Percentiles rank a stretch among this genome's conserved stretches.
Conservation (phyloP, 768 basidiomycete species). For the Tulasnella sp. region DNA sequence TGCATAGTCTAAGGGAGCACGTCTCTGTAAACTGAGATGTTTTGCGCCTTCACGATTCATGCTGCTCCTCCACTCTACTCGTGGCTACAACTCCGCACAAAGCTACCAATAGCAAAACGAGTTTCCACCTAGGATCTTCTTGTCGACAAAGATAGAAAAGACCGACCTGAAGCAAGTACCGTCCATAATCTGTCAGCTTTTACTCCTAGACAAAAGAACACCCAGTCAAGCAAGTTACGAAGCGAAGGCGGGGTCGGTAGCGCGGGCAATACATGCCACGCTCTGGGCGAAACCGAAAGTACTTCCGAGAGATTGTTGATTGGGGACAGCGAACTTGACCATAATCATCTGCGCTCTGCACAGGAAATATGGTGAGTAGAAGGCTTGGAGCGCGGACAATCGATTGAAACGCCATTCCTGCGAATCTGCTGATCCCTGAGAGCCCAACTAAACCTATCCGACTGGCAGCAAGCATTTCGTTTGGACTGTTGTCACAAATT, state of each 20-base stretch:
- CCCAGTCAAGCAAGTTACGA: neutral
- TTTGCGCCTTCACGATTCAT: neutral
- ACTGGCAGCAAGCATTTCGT: slow-evolving; percentile 6
- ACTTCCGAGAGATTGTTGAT: slow-evolving; percentile 34
- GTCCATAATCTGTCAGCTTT: neutral
- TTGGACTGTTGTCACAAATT: neutral
- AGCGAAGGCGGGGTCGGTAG: too few relatives aligned
- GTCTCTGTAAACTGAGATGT: neutral
- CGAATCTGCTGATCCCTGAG: neutral
- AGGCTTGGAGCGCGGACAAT: neutral
- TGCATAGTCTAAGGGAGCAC: neutral
- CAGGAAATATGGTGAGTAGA: neutral
- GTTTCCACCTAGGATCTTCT: slow-evolving; percentile 9
- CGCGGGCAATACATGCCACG: too few relatives aligned
- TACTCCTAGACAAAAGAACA: neutral
- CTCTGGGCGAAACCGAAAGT: slow-evolving; percentile 38
- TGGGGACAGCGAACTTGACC: slow-evolving; percentile 35
- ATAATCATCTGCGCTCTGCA: slow-evolving; percentile 37
- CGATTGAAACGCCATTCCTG: neutral
- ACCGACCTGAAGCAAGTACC: neutral
- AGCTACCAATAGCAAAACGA: slow-evolving; percentile 2
- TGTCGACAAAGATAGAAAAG: slow-evolving; percentile 16
- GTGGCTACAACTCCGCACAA: neutral
- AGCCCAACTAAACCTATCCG: neutral
- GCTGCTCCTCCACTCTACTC: neutral